These are phyloP conservation scores for Kwoniella bestiolae DNA, from an alignment of 768 basidiomycete species.

Conservation along the genomic window DNA sequence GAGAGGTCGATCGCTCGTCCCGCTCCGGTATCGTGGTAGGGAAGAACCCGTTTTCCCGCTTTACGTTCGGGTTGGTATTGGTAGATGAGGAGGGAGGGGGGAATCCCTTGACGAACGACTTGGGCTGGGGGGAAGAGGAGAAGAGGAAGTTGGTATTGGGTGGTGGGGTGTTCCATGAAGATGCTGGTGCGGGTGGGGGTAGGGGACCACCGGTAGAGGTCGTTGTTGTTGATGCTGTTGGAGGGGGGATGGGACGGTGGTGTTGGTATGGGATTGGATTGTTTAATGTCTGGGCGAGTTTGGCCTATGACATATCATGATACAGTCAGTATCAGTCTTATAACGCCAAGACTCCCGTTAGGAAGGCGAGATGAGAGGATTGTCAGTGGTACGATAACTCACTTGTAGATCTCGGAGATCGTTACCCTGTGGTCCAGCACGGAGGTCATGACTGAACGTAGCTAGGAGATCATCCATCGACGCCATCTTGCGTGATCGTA, in stretches of 20 bases:
- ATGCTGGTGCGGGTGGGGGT: slow-evolving; percentile 50
- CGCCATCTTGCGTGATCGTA: slow-evolving; percentile 35
- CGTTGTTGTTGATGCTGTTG: slow-evolving; percentile 17
- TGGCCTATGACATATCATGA: slow-evolving; percentile 38
- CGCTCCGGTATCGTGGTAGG: slow-evolving; percentile 16
- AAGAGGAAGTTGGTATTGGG: slow-evolving; percentile 13
- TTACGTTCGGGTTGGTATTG: not conserved
- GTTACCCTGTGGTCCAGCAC: slow-evolving; percentile 40
- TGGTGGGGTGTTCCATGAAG: slow-evolving; percentile 50
- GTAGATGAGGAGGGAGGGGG: slow-evolving; percentile 3
- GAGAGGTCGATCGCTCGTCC: not conserved
- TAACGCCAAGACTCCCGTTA: no score
- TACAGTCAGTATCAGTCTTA: no score
- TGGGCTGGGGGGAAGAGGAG: slow-evolving; percentile 19
- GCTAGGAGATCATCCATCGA: slow-evolving; percentile 53
- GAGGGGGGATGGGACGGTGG: slow-evolving; percentile 42
- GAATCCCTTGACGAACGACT: slow-evolving; percentile 4
- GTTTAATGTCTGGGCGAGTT: slow-evolving; percentile 42
- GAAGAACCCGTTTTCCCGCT: slow-evolving; percentile 13
- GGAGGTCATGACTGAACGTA: slow-evolving; percentile 36
- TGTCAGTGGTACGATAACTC: slow-evolving; percentile 12
- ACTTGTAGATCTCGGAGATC: slow-evolving; percentile 48
- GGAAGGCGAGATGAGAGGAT: no score
- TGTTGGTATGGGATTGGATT: slow-evolving; percentile 33
- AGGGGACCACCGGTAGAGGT: slow-evolving; percentile 33